Percentiles rank a stretch among this genome's conserved stretches.
Evolutionary conservation across 2,329 filamentous ascomycete genomes (phyloP).

Genomic region (Torrubiellomyces zombiae): DNA sequence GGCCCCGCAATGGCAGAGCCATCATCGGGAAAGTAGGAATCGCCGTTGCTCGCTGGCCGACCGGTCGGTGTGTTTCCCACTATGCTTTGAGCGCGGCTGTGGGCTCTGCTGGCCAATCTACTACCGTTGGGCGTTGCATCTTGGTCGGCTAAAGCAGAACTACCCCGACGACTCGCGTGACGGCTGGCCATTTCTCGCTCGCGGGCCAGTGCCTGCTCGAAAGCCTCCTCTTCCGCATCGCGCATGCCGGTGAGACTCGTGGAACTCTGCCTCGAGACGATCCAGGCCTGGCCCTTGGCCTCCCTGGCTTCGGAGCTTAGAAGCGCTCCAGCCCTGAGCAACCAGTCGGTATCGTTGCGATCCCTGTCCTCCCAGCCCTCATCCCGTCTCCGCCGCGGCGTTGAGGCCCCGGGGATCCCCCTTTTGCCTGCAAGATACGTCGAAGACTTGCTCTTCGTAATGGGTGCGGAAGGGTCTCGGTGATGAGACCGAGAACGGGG

Average conservation of each 20-base stretch:
- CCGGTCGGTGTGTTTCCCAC: slow-evolving; percentile 25
- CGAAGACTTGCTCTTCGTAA: slow-evolving; percentile 48
- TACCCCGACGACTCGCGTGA: slow-evolving; percentile 30
- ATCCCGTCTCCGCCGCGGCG: slow-evolving; percentile 18
- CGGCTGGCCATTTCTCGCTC: slow-evolving; percentile 32
- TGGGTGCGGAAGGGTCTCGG: slow-evolving; percentile 21
- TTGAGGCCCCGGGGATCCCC: slow-evolving; percentile 14
- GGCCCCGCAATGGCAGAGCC: slow-evolving; percentile 31
- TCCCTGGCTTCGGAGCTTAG: slow-evolving; percentile 47
- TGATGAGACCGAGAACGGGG: slow-evolving; percentile 29
- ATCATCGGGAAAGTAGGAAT: slow-evolving; percentile 25
- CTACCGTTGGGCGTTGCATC: slow-evolving; percentile 22
- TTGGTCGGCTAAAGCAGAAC: slow-evolving; percentile 21
- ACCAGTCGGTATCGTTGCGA: slow-evolving; percentile 43
- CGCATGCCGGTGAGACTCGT: slow-evolving; percentile 39
- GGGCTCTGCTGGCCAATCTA: slow-evolving; percentile 29
- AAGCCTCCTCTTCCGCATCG: slow-evolving; percentile 34
- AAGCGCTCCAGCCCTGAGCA: slow-evolving; percentile 44
- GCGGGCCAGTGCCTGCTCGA: slow-evolving; percentile 32
- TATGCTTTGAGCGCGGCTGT: slow-evolving; percentile 24
- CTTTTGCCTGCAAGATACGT: slow-evolving; percentile 28
- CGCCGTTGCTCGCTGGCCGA: slow-evolving; percentile 15
- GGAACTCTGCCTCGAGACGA: slow-evolving; percentile 47
- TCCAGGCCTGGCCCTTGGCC: slow-evolving; percentile 53
- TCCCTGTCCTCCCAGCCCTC: slow-evolving; percentile 16